phyloP scores from a whole-genome alignment of 495 filamentous ascomycete genomes.

The Apiosordaria backusii region DNA sequence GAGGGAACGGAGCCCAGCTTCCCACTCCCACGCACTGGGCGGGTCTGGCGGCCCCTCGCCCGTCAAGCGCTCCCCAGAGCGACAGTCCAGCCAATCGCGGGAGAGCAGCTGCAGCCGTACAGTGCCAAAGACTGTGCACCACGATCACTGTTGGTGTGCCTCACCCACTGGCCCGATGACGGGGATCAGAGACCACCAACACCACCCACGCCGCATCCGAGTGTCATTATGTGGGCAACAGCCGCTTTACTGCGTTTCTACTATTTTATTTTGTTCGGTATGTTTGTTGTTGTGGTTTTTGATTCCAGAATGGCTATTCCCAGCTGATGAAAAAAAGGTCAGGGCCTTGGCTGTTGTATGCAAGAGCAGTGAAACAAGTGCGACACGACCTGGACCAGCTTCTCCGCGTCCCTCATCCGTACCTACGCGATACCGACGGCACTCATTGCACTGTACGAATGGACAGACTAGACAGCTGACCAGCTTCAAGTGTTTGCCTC shows the following conservation, averaged over 20 bases:
- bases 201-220: neutral
- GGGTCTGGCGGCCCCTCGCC: slow-evolving; percentile 12
- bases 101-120: neutral
- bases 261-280: neutral
- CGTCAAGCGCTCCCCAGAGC: slow-evolving; percentile 12
- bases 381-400: slow-evolving; percentile 9
- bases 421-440: neutral
- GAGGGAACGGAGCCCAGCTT: slow-evolving; percentile 21
- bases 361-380: slow-evolving; percentile 8
- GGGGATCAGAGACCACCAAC: neutral
- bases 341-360: slow-evolving; percentile 3
- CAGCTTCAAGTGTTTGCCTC: slow-evolving; percentile 1
- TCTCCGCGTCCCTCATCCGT: slow-evolving; percentile 3
- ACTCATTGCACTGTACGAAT: neutral
- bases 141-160: too few species aligned
- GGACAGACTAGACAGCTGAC: neutral
- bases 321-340: neutral
- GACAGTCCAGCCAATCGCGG: slow-evolving; percentile 12
- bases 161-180: neutral
- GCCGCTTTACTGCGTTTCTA: too few species aligned
- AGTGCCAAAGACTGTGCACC: slow-evolving; percentile 15
- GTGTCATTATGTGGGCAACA: neutral
- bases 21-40: slow-evolving; percentile 21
- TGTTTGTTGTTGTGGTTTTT: neutral
- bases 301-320: neutral